Conservation (phyloP, 1,284 basidiomycete genomes). For the Erythrobasidium hasegawianum region DNA sequence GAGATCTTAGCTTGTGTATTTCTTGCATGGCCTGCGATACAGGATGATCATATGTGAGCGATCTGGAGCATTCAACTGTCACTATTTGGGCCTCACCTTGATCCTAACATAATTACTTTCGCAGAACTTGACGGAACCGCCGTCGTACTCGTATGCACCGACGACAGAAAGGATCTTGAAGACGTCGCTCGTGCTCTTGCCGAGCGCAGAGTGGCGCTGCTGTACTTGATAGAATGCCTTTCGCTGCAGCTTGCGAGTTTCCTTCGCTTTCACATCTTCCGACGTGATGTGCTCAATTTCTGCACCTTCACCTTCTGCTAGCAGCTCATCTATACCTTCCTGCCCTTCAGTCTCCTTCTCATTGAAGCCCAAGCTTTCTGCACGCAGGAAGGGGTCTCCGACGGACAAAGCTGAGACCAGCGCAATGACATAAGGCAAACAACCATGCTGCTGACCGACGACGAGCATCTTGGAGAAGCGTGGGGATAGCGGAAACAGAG, state of each 20-base stretch:
- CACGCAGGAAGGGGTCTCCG: conserved; percentile 91
- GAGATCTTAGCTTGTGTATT: conserved; percentile 91
- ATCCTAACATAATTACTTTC: conserved; percentile 78
- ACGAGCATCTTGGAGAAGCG: conserved; percentile 93
- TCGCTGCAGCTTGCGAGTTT: conserved; percentile 61
- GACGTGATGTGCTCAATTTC: conserved; percentile 59
- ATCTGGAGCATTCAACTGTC: too few species aligned
- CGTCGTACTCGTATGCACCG: conserved; percentile 91
- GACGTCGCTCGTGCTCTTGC: conserved; percentile 78
- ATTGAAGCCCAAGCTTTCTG: conserved; percentile 61
- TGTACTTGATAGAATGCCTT: conserved; percentile 76
- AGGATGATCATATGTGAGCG: too few species aligned
- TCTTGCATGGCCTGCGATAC: conserved; percentile 91
- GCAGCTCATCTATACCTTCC: conserved; percentile 32
- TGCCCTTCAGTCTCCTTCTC: conserved; percentile 53
- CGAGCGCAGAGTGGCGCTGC: conserved; percentile 73
- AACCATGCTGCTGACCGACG: conserved; percentile 83
- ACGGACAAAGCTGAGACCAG: conserved; percentile 90
- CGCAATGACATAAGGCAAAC: conserved; percentile 84
- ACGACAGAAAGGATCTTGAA: conserved; percentile 86
- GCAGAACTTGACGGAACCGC: conserved; percentile 76
- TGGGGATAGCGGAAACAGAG: conserved; percentile 86
- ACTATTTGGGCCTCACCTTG: conserved; percentile 77
- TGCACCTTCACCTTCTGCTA: conserved; percentile 46
- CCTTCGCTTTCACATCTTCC: conserved; percentile 63